Evolutionary conservation across 495 filamentous ascomycete species (phyloP).

Genomic region (Penicillium cinerascens): DNA sequence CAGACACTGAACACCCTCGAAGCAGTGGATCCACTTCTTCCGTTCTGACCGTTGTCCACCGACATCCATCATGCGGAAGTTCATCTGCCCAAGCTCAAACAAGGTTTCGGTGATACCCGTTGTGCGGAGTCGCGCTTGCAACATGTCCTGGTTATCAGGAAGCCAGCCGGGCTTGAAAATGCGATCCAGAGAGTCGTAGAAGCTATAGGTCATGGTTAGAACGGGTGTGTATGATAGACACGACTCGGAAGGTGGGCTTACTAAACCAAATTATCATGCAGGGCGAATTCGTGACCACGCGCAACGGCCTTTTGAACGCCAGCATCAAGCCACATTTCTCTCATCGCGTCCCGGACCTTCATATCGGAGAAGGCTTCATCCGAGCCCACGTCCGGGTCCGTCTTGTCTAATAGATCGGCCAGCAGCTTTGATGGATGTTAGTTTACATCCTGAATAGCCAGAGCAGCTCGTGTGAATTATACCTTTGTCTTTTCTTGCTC

Average conservation of each 20-base stretch:
- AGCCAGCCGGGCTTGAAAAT: slow-evolving; percentile 84
- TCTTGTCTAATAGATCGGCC: slow-evolving; percentile 33
- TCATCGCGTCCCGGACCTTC: slow-evolving; percentile 72
- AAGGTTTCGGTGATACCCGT: slow-evolving; percentile 97
- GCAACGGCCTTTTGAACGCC: slow-evolving; percentile 83
- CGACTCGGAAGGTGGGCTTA: slow-evolving; percentile 45
- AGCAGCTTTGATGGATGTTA: slow-evolving; percentile 16
- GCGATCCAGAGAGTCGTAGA: slow-evolving; percentile 85
- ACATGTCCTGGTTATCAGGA: slow-evolving; percentile 94
- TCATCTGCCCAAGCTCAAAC: slow-evolving; percentile 91
- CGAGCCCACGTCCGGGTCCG: slow-evolving; percentile 71
- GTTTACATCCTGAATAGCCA: not conserved
- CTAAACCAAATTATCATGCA: slow-evolving; percentile 95
- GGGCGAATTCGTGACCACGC: slow-evolving; percentile 91
- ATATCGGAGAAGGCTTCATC: slow-evolving; percentile 65
- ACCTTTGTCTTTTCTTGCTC: slow-evolving; percentile 74
- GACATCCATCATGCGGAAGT: slow-evolving; percentile 98
- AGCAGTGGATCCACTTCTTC: slow-evolving; percentile 99
- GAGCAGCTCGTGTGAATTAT: not conserved
- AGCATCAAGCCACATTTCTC: slow-evolving; percentile 75
- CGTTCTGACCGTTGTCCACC: slow-evolving; percentile 95
- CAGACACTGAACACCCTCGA: slow-evolving; percentile 92
- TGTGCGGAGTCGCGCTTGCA: slow-evolving; percentile 87
- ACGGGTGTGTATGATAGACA: not conserved
- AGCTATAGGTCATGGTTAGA: slow-evolving; percentile 54